Conservation (phyloP, 2,329 filamentous ascomycete genomes). For the Colletotrichum musicola region DNA sequence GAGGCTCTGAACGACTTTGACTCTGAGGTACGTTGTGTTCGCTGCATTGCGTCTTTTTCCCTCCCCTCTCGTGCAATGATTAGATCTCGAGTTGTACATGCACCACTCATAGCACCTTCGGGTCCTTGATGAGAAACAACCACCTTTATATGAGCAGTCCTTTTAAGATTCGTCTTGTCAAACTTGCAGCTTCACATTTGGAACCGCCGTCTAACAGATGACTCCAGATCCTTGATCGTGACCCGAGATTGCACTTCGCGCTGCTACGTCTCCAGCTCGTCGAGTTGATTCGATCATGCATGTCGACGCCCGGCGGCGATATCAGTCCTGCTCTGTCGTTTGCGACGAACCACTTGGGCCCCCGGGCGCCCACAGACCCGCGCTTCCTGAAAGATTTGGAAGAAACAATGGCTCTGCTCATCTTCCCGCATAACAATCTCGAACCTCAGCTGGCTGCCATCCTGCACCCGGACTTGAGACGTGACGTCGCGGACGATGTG, state of each 20-base stretch:
- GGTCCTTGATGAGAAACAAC: conserved; percentile 91
- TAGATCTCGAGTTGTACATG: conserved; percentile 93
- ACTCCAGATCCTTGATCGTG: conserved; percentile 85
- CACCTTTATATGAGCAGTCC: conserved; percentile 62
- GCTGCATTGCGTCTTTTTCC: conserved; percentile 18
- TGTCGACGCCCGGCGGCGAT: conserved; percentile 74
- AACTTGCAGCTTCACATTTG: neutral
- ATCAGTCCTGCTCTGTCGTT: conserved; percentile 87
- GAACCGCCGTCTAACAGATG: conserved; percentile 44
- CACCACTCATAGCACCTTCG: conserved; percentile 98
- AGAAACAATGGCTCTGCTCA: conserved; percentile 90
- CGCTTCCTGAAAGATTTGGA: conserved; percentile 90
- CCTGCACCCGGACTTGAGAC: conserved; percentile 82
- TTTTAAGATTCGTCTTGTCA: conserved; percentile 25
- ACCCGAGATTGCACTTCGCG: conserved; percentile 88
- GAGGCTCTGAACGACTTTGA: conserved; percentile 90
- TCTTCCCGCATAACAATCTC: conserved; percentile 86
- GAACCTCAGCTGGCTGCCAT: conserved; percentile 81
- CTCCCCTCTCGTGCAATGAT: conserved; percentile 75
- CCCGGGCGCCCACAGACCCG: conserved; percentile 83
- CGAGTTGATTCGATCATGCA: conserved; percentile 88
- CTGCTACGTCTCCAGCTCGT: conserved; percentile 92
- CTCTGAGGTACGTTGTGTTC: conserved; percentile 78
- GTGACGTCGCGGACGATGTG: conserved; percentile 86
- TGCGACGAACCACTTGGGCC: conserved; percentile 87